A percentile compares a stretch with the other conserved stretches of the same genome.
Evolutionary conservation across 2,329 filamentous ascomycete species (phyloP).

Genomic region (Monilinia fructigena): DNA sequence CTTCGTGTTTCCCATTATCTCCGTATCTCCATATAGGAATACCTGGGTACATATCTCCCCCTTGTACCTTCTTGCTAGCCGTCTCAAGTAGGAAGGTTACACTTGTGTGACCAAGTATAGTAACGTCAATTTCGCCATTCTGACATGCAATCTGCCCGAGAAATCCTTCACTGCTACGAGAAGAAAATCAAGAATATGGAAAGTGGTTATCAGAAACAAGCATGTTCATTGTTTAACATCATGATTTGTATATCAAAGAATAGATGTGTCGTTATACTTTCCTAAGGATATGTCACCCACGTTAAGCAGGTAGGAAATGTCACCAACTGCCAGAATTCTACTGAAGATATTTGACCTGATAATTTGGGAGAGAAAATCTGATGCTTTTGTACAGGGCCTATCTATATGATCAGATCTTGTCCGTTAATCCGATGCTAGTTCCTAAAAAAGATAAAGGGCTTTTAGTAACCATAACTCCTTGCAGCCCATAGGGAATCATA

Average conservation of each 20-base stretch:
- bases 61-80: not conserved
- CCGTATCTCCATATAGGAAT: conserved; percentile 1
- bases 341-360: not conserved
- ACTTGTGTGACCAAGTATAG: conserved; percentile 3
- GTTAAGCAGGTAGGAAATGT: no score
- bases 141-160: not conserved
- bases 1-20: not conserved
- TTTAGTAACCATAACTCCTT: not conserved
- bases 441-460: no score
- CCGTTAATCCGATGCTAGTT: not conserved
- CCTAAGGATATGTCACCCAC: not conserved
- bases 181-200: not conserved
- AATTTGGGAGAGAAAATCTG: not conserved
- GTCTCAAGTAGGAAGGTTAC: conserved; percentile 15
- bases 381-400: not conserved
- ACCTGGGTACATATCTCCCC: not conserved
- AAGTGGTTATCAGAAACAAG: not conserved
- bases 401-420: not conserved
- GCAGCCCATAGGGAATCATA: not conserved
- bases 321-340: not conserved
- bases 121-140: conserved; percentile 14
- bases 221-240: not conserved
- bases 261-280: not conserved
- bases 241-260: not conserved
- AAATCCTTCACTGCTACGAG: not conserved